phyloP scores from a whole-genome alignment of 192 early-diverging fungal species.

The Rhizophagus sp. region DNA sequence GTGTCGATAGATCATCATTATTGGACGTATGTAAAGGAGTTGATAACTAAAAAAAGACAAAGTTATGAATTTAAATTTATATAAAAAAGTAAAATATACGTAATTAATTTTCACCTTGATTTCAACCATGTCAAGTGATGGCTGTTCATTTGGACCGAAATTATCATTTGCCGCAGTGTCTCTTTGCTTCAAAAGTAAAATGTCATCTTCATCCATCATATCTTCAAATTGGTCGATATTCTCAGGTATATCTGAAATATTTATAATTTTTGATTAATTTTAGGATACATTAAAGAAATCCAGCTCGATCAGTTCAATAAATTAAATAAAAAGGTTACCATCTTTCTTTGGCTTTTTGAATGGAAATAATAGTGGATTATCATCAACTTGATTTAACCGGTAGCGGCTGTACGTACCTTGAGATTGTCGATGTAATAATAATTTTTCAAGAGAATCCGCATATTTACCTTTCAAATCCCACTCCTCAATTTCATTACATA shows the following conservation, averaged over 20 bases:
- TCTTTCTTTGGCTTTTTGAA: conserved; percentile 33
- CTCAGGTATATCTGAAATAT: neutral
- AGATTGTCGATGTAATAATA: conserved; percentile 42
- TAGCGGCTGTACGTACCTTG: conserved; percentile 47
- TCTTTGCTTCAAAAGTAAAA: conserved; percentile 20
- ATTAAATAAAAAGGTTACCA: conserved; percentile 31
- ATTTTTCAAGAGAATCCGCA: conserved; percentile 38
- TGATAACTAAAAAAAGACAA: neutral
- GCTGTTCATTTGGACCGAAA: conserved; percentile 42
- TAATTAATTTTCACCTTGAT: conserved; percentile 31
- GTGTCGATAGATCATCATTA: neutral
- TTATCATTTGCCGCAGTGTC: conserved; percentile 33
- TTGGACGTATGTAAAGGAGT: neutral
- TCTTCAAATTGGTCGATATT: neutral
- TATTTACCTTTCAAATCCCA: conserved; percentile 44
- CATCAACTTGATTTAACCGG: conserved; percentile 46
- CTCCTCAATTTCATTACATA: conserved; percentile 38
- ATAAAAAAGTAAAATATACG: neutral
- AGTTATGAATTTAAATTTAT: conserved; percentile 9
- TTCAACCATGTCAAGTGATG: conserved; percentile 37
- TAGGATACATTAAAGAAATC: neutral
- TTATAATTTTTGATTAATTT: neutral
- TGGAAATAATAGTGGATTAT: conserved; percentile 36
- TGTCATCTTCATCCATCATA: neutral
- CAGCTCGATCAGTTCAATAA: no score